Evolutionary conservation across 2,329 filamentous ascomycete genomes (phyloP).

Genomic region (Didymella pinodella): DNA sequence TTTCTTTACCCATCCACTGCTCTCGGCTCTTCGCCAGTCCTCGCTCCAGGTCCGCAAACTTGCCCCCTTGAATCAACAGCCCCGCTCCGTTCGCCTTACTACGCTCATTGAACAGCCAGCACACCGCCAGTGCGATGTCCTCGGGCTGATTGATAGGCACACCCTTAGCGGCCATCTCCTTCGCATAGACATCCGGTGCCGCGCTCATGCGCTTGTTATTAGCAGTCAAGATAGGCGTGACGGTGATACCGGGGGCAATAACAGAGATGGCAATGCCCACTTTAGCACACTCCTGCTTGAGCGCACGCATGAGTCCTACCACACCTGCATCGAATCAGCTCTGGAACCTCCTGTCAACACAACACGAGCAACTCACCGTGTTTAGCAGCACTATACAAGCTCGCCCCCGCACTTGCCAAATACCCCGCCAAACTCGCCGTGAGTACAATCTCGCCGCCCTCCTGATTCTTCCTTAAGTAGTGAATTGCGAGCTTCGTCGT

Average conservation of each 20-base stretch:
- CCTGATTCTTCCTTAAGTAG: slow-evolving; percentile 53
- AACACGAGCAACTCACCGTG: slow-evolving; percentile 48
- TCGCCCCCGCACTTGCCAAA: slow-evolving; percentile 57
- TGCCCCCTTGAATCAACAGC: slow-evolving; percentile 56
- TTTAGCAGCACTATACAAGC: slow-evolving; percentile 60
- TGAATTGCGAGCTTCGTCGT: slow-evolving; percentile 59
- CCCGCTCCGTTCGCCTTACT: slow-evolving; percentile 56
- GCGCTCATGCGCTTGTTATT: slow-evolving; percentile 43
- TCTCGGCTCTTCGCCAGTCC: slow-evolving; percentile 57
- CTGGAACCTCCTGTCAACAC: not conserved
- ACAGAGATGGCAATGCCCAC: slow-evolving; percentile 57
- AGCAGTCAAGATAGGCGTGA: slow-evolving; percentile 55
- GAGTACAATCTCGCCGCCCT: slow-evolving; percentile 57
- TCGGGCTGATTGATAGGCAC: slow-evolving; percentile 59
- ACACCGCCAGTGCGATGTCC: slow-evolving; percentile 55
- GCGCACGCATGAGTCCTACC: slow-evolving; percentile 59
- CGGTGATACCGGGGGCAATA: slow-evolving; percentile 59
- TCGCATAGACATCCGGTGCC: slow-evolving; percentile 52
- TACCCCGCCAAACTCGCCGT: slow-evolving; percentile 61
- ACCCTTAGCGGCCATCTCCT: slow-evolving; percentile 54
- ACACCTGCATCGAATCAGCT: slow-evolving; percentile 41
- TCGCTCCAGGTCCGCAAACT: slow-evolving; percentile 55
- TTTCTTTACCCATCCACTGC: slow-evolving; percentile 60
- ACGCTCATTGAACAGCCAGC: slow-evolving; percentile 56
- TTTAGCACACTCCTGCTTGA: slow-evolving; percentile 59